Conservation (phyloP, 2,329 filamentous ascomycete species). For the Botrytis medusae region DNA sequence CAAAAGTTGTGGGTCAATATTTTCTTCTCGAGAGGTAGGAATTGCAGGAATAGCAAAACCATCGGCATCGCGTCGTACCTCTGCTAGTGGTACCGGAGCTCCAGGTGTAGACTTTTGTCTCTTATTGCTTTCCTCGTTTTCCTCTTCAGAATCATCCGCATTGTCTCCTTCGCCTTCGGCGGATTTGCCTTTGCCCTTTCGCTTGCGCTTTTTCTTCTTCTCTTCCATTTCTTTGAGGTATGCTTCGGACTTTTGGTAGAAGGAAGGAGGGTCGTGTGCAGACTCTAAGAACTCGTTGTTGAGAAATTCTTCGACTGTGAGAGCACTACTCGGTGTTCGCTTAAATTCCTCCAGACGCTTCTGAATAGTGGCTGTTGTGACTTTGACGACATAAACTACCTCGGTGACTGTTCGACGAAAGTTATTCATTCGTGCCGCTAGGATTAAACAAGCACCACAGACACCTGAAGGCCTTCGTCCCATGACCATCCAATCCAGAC, state of each 20-base stretch:
- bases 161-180: constrained; percentile 33
- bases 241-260: constrained; percentile 66
- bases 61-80: constrained; percentile 59
- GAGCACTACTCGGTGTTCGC: constrained; percentile 75
- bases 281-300: constrained; percentile 70
- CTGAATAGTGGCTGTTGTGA: constrained; percentile 89
- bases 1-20: constrained; percentile 22
- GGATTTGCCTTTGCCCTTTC: constrained; percentile 25
- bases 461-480: constrained; percentile 91
- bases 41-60: constrained; percentile 64
- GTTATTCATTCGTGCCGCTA: constrained; percentile 97
- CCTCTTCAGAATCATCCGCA: constrained; percentile 32
- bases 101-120: constrained; percentile 31
- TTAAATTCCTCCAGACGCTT: constrained; percentile 92
- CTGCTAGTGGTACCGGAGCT: constrained; percentile 30
- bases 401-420: constrained; percentile 90
- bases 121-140: constrained; percentile 33
- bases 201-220: constrained; percentile 47
- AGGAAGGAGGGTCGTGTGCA: constrained; percentile 78
- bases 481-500: constrained; percentile 94
- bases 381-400: constrained; percentile 97
- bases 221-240: constrained; percentile 53
- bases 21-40: constrained; percentile 38
- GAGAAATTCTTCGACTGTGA: constrained; percentile 86
- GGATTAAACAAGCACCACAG: constrained; percentile 89